phyloP scores from a whole-genome alignment of 2,329 filamentous ascomycete genomes.

The Alternaria hordeiaustralica region DNA sequence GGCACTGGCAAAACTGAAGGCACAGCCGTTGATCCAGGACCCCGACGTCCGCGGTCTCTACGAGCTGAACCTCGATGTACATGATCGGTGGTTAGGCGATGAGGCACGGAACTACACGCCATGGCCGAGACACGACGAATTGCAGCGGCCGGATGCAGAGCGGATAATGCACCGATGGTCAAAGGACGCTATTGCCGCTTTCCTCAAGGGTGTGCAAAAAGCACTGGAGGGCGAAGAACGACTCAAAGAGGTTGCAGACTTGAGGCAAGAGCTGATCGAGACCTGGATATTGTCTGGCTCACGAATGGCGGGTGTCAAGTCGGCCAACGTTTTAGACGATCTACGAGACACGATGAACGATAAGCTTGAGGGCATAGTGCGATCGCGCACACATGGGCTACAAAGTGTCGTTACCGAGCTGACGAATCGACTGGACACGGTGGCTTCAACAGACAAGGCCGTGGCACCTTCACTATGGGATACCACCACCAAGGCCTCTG shows the following conservation, averaged over 20 bases:
- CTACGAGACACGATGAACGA: slow-evolving; percentile 73
- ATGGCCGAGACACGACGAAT: slow-evolving; percentile 82
- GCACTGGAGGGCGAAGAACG: slow-evolving; percentile 67
- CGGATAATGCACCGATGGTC: slow-evolving; percentile 51
- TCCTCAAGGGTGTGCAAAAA: slow-evolving; percentile 65
- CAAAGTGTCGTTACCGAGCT: slow-evolving; percentile 70
- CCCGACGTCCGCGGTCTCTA: slow-evolving; percentile 68
- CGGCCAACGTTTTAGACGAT: slow-evolving; percentile 70
- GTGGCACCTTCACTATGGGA: slow-evolving; percentile 71
- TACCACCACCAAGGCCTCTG: slow-evolving; percentile 66
- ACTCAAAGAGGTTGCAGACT: slow-evolving; percentile 71
- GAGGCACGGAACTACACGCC: slow-evolving; percentile 86
- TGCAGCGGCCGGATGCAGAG: slow-evolving; percentile 51
- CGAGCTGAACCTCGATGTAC: slow-evolving; percentile 77
- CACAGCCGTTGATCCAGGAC: slow-evolving; percentile 74
- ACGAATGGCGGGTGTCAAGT: slow-evolving; percentile 70
- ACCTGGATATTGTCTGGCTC: slow-evolving; percentile 76
- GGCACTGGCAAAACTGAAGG: slow-evolving; percentile 72
- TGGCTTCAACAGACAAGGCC: slow-evolving; percentile 53
- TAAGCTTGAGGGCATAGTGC: slow-evolving; percentile 69
- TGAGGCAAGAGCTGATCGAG: slow-evolving; percentile 74
- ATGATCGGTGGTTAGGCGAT: slow-evolving; percentile 79
- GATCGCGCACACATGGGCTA: slow-evolving; percentile 68
- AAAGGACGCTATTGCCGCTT: slow-evolving; percentile 45
- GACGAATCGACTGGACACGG: slow-evolving; percentile 65